These are phyloP conservation scores for Globisporangium barbulae DNA, from an alignment of 352 stramenopile species.

Conservation along the genomic window DNA sequence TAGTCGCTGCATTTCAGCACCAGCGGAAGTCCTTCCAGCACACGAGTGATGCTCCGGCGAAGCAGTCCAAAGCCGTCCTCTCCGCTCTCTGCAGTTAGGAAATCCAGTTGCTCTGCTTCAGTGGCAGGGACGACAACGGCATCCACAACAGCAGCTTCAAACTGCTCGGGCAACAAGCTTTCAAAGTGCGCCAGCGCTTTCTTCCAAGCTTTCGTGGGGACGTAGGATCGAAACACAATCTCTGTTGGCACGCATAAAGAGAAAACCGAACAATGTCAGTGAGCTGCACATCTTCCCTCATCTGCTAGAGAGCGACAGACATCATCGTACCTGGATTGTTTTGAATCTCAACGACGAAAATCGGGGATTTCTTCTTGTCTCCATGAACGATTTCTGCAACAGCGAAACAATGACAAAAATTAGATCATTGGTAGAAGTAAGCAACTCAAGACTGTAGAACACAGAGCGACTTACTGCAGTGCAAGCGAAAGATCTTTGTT, in stretches of 20 bases:
- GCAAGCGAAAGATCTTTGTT: constrained; percentile 34
- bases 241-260: constrained; percentile 22
- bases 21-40: constrained; percentile 66
- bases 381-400: constrained; percentile 64
- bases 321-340: constrained; percentile 43
- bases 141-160: constrained; percentile 29
- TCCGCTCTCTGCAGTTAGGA: constrained; percentile 44
- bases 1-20: constrained; percentile 69
- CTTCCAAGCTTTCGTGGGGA: constrained; percentile 79
- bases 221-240: constrained; percentile 77
- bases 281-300: constrained; percentile 57
- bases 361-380: constrained; percentile 75
- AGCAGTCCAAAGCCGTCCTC: constrained; percentile 84
- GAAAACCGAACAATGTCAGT: background rate
- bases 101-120: constrained; percentile 23
- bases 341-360: constrained; percentile 70
- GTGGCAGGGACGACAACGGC: constrained; percentile 17
- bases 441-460: background rate
- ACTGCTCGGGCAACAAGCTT: constrained; percentile 45
- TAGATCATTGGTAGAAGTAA: background rate
- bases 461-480: constrained; percentile 43
- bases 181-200: constrained; percentile 77
- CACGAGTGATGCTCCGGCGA: constrained; percentile 62
- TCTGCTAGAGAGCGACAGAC: background rate
- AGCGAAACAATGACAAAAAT: background rate